A percentile compares a stretch with the other conserved stretches of the same genome.
phyloP scores from a whole-genome alignment of 768 basidiomycete genomes.

The Grammothele lineata region DNA sequence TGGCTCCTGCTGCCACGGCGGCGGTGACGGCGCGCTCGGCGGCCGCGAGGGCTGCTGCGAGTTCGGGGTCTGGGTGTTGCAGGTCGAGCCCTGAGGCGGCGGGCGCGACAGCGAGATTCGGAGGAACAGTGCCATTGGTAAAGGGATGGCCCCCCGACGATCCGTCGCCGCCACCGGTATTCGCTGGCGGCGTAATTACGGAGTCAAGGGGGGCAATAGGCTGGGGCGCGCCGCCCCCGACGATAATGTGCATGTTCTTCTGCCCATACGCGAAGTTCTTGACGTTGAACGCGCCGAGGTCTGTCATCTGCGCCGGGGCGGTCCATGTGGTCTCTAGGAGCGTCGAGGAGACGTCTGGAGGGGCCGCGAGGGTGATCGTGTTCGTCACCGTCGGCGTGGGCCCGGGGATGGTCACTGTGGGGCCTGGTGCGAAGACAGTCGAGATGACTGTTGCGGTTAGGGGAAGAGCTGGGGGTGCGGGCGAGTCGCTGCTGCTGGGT shows the following conservation, averaged over 20 bases:
- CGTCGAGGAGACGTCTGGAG: constrained; percentile 17
- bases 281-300: constrained; percentile 58
- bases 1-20: constrained; percentile 4
- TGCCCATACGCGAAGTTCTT: constrained; percentile 50
- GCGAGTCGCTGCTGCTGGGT: too few species aligned
- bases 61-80: not conserved
- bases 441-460: constrained; percentile 7
- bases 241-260: constrained; percentile 52
- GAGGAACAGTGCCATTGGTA: not conserved
- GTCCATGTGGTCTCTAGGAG: constrained; percentile 39
- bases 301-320: constrained; percentile 47
- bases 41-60: not conserved
- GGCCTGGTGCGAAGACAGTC: constrained; percentile 10
- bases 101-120: not conserved
- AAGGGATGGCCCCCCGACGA: too few species aligned
- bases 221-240: constrained; percentile 39
- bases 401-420: constrained; percentile 18
- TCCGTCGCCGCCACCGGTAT: too few species aligned
- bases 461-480: too few species aligned
- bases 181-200: too few species aligned
- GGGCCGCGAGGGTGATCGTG: constrained; percentile 15
- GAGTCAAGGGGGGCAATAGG: constrained; percentile 1
- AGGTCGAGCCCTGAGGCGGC: not conserved
- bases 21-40: constrained; percentile 9
- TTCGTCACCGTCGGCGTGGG: constrained; percentile 18